Evolutionary conservation across 177 flowering plant genomes (phyloP).

Genomic region (Vitis hybrid): DNA sequence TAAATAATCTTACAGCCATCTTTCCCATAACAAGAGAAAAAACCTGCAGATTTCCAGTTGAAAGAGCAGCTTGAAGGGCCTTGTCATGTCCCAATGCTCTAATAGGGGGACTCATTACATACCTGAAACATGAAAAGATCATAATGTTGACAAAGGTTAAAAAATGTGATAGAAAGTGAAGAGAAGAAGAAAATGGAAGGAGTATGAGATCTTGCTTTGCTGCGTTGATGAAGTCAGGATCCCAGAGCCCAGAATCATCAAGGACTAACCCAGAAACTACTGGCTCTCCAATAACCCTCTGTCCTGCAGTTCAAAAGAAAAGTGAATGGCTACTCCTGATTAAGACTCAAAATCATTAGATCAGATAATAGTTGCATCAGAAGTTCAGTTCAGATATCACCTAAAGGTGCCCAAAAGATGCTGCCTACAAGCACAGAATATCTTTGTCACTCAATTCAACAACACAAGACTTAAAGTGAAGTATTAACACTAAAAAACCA

Average conservation of each 20-base stretch:
- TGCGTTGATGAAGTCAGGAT: constrained; percentile 81
- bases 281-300: constrained; percentile 90
- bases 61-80: constrained; percentile 87
- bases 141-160: not conserved
- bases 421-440: too few species aligned
- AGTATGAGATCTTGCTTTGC: constrained; percentile 57
- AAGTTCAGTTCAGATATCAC: not conserved
- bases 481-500: not conserved
- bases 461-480: too few species aligned
- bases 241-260: constrained; percentile 83
- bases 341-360: not conserved
- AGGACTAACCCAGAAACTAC: constrained; percentile 80
- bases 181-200: constrained; percentile 4
- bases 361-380: not conserved
- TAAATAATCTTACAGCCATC: not conserved
- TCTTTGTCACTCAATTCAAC: too few species aligned
- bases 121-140: constrained; percentile 47
- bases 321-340: not conserved
- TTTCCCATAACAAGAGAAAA: constrained; percentile 12
- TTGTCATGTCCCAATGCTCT: constrained; percentile 80
- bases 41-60: constrained; percentile 87
- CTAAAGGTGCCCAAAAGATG: not conserved
- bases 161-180: not conserved
- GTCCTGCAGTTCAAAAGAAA: constrained; percentile 60
- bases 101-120: constrained; percentile 97